A percentile compares a stretch with the other conserved stretches of the same genome.
phyloP scores from a whole-genome alignment of 2,329 filamentous ascomycete genomes.

The Penicillium sp. region DNA sequence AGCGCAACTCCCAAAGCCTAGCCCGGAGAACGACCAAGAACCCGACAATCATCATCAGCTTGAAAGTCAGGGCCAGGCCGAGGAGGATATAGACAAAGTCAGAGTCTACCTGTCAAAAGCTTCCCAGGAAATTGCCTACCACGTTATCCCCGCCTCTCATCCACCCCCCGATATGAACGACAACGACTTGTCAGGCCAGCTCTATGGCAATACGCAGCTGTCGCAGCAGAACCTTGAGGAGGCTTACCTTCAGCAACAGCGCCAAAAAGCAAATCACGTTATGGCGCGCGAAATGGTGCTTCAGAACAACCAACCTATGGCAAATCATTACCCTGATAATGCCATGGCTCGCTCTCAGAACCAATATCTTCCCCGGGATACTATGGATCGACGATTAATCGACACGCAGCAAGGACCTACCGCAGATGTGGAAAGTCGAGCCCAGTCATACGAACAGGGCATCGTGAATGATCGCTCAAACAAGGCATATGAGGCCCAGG shows the following conservation, averaged over 20 bases:
- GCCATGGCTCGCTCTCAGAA: constrained; percentile 41
- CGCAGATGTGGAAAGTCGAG: constrained; percentile 52
- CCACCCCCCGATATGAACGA: constrained; percentile 53
- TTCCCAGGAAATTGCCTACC: constrained; percentile 65
- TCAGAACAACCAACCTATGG: constrained; percentile 59
- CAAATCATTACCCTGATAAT: constrained; percentile 47
- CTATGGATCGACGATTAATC: constrained; percentile 40
- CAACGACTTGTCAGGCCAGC: constrained; percentile 42
- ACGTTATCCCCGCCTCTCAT: constrained; percentile 62
- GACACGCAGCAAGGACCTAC: constrained; percentile 49
- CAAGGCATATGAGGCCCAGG: constrained; percentile 57
- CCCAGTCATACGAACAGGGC: constrained; percentile 43
- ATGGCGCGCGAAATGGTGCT: constrained; percentile 53
- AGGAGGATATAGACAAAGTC: constrained; percentile 60
- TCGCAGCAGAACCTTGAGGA: constrained; percentile 57
- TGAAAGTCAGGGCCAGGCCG: constrained; percentile 54
- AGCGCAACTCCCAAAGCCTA: constrained; percentile 47
- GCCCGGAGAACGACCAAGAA: constrained; percentile 48
- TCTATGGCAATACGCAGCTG: constrained; percentile 50
- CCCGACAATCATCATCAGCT: constrained; percentile 42
- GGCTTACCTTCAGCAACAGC: constrained; percentile 55
- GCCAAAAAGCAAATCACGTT: constrained; percentile 46
- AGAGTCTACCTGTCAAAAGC: constrained; percentile 62
- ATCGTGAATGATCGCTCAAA: constrained; percentile 54
- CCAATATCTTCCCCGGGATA: constrained; percentile 43